phyloP scores from a whole-genome alignment of 768 basidiomycete genomes.

The Auricularia sp. region DNA sequence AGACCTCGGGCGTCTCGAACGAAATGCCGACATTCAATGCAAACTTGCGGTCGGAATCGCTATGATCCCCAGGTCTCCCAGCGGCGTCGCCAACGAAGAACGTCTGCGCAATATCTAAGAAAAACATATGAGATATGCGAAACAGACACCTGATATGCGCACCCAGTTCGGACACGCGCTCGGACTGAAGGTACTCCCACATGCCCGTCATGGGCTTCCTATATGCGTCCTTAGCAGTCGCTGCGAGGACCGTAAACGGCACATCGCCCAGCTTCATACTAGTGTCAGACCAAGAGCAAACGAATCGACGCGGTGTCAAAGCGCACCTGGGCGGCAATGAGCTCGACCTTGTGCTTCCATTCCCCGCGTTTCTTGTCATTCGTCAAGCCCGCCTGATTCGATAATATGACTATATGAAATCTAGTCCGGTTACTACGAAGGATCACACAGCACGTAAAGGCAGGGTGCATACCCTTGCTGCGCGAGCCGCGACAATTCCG shows the following conservation, averaged over 20 bases:
- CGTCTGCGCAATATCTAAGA: constrained; percentile 49
- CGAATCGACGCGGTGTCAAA: neutral
- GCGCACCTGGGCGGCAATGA: constrained; percentile 44
- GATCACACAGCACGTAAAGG: neutral
- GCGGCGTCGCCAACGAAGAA: constrained; percentile 90
- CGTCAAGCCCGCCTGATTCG: constrained; percentile 48
- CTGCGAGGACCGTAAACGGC: constrained; percentile 73
- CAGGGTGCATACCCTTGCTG: constrained; percentile 44
- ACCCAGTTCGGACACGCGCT: constrained; percentile 60
- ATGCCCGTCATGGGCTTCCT: constrained; percentile 86
- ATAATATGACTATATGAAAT: constrained; percentile 63
- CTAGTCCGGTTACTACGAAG: constrained; percentile 24
- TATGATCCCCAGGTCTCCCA: constrained; percentile 67
- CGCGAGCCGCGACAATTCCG: constrained; percentile 49
- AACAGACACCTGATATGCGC: constrained; percentile 10
- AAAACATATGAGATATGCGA: neutral
- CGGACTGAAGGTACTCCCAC: constrained; percentile 57
- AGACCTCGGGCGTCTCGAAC: constrained; percentile 81
- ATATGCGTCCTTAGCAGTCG: constrained; percentile 60
- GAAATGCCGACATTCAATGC: constrained; percentile 63
- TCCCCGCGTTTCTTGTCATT: constrained; percentile 17
- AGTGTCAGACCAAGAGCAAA: neutral
- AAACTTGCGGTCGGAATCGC: constrained; percentile 78
- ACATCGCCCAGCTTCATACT: constrained; percentile 49
- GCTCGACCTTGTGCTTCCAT: constrained; percentile 71